phyloP scores from a whole-genome alignment of 106 monocot genomes.

The Dendrobium huoshanense region DNA sequence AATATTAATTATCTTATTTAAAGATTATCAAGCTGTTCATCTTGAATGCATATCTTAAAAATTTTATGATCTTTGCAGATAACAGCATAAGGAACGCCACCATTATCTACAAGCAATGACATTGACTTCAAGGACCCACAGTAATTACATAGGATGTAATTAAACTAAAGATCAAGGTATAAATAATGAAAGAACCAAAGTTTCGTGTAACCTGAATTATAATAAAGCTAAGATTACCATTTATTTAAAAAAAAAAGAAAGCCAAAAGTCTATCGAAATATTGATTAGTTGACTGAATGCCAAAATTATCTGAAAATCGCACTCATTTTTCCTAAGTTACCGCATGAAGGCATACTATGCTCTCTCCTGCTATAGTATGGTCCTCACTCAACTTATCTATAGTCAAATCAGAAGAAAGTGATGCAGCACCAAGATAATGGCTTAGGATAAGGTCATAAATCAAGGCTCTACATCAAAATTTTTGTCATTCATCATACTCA shows the following conservation, averaged over 20 bases:
- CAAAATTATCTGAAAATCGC: too few species aligned
- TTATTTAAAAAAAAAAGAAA: neutral
- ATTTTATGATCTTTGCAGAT: conserved; percentile 89
- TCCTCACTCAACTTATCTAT: too few species aligned
- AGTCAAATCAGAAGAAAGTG: too few species aligned
- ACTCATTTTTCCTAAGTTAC: too few species aligned
- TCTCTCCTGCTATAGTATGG: too few species aligned
- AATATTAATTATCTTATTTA: conserved; percentile 25
- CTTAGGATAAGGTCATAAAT: too few species aligned
- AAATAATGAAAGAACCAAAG: neutral
- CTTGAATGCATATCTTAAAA: conserved; percentile 11
- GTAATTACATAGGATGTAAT: conserved; percentile 46
- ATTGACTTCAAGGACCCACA: conserved; percentile 97
- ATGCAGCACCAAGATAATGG: too few species aligned
- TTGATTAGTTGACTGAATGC: too few species aligned
- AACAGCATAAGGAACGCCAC: conserved; percentile 84
- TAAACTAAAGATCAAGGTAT: neutral
- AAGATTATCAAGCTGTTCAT: too few species aligned
- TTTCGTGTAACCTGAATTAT: neutral
- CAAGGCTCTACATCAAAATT: too few species aligned
- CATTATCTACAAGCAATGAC: conserved; percentile 90
- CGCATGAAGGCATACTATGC: too few species aligned
- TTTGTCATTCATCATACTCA: too few species aligned
- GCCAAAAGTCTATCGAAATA: neutral
- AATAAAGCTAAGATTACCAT: neutral